Evolutionary conservation across 352 stramenopile genomes (phyloP).

Genomic region (Pythium rishiriense): DNA sequence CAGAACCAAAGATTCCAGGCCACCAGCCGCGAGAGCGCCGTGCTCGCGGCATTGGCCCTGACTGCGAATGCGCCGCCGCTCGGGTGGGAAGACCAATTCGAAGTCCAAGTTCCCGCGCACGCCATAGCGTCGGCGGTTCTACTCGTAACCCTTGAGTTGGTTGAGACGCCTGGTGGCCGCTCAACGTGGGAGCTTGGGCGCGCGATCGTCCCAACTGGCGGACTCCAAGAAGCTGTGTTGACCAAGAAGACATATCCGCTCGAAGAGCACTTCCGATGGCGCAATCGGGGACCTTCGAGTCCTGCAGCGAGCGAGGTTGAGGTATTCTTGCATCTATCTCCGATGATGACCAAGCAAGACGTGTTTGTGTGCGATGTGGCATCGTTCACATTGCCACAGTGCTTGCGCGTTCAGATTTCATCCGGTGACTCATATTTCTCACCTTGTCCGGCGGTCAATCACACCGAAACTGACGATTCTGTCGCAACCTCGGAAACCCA

Average conservation of each 20-base stretch:
- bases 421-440: conserved; percentile 63
- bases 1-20: conserved; percentile 42
- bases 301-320: conserved; percentile 42
- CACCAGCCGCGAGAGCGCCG: conserved; percentile 44
- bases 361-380: conserved; percentile 36
- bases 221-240: conserved; percentile 44
- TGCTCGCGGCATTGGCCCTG: conserved; percentile 35
- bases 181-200: conserved; percentile 47
- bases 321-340: conserved; percentile 62
- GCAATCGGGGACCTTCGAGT: background rate
- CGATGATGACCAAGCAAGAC: conserved; percentile 45
- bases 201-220: conserved; percentile 34
- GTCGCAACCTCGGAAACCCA: background rate
- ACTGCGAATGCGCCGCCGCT: conserved; percentile 25
- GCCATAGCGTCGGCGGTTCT: conserved; percentile 29
- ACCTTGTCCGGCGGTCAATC: conserved; percentile 19
- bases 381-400: conserved; percentile 36
- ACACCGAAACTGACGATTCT: background rate
- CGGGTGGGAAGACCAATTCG: conserved; percentile 70
- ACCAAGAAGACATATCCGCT: conserved; percentile 33
- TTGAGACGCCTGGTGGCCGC: conserved; percentile 34
- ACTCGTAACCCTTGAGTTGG: conserved; percentile 50
- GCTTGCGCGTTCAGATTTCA: conserved; percentile 57
- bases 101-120: conserved; percentile 42
- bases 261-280: conserved; percentile 57